Evolutionary conservation across 768 basidiomycete species (phyloP).

Genomic region (Suillus decipiens): DNA sequence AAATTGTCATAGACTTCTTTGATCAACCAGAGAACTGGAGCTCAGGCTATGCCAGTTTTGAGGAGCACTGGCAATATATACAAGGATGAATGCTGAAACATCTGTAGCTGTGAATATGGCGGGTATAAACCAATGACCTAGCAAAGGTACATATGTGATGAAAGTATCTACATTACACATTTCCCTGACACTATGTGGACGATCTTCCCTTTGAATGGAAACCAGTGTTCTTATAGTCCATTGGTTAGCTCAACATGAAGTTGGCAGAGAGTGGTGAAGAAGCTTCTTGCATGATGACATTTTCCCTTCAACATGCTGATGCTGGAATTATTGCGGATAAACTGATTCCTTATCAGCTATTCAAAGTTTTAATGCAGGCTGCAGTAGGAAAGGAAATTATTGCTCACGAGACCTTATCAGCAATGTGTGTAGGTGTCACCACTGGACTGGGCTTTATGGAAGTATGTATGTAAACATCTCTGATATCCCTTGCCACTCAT

Average conservation of each 20-base stretch:
- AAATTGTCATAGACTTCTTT: conserved; percentile 95
- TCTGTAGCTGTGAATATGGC: conserved; percentile 85
- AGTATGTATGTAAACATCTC: conserved; percentile 48
- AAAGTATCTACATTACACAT: not conserved
- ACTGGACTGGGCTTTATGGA: conserved; percentile 92
- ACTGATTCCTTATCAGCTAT: conserved; percentile 90
- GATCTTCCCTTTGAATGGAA: conserved; percentile 86
- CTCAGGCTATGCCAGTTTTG: conserved; percentile 90
- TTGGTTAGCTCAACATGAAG: conserved; percentile 67
- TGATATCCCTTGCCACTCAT: not conserved
- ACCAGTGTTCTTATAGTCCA: conserved; percentile 92
- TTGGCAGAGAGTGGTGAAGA: conserved; percentile 86
- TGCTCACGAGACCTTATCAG: conserved; percentile 86
- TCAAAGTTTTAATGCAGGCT: conserved; percentile 96
- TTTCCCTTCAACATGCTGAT: not conserved
- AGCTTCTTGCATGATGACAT: conserved; percentile 66
- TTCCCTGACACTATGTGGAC: conserved; percentile 52
- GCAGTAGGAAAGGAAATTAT: conserved; percentile 84
- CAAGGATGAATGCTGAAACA: conserved; percentile 2
- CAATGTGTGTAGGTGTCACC: conserved; percentile 88
- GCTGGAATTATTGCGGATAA: conserved; percentile 53
- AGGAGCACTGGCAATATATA: conserved; percentile 44
- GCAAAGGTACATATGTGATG: conserved; percentile 76
- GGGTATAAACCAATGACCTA: conserved; percentile 83
- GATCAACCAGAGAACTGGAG: conserved; percentile 91